phyloP scores from a whole-genome alignment of 2,329 filamentous ascomycete genomes.

The Endoconidiophora laricicola region DNA sequence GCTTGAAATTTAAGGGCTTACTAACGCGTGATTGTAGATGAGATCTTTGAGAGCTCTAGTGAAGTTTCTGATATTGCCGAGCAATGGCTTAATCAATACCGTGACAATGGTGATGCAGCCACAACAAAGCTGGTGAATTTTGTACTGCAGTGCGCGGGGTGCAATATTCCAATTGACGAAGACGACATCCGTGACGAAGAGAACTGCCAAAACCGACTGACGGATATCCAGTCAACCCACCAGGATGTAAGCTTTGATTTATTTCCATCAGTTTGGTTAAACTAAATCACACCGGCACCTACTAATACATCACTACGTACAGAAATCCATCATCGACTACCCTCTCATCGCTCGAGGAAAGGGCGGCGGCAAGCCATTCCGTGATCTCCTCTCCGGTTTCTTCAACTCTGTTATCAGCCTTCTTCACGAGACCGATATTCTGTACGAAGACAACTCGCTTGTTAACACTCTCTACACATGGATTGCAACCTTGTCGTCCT shows the following conservation, averaged over 20 bases:
- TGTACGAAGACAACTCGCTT: slow-evolving; percentile 62
- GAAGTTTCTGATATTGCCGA: slow-evolving; percentile 39
- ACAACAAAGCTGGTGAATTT: slow-evolving; percentile 50
- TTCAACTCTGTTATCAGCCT: slow-evolving; percentile 60
- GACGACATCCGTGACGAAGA: slow-evolving; percentile 84
- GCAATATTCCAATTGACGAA: slow-evolving; percentile 57
- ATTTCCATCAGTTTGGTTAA: background rate
- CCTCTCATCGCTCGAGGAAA: slow-evolving; percentile 74
- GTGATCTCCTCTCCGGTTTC: slow-evolving; percentile 60
- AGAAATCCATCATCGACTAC: slow-evolving; percentile 67
- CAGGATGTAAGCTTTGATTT: slow-evolving; percentile 42
- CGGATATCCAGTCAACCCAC: slow-evolving; percentile 77
- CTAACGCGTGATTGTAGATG: slow-evolving; percentile 26
- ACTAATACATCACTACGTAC: slow-evolving; percentile 23
- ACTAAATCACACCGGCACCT: background rate
- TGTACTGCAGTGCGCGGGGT: slow-evolving; percentile 57
- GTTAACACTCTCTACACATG: slow-evolving; percentile 82
- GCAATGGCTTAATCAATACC: slow-evolving; percentile 43
- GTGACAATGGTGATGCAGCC: slow-evolving; percentile 34
- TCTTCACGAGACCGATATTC: slow-evolving; percentile 62
- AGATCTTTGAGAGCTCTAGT: slow-evolving; percentile 45
- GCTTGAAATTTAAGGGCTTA: background rate
- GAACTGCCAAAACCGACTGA: slow-evolving; percentile 60
- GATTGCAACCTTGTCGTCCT: slow-evolving; percentile 82
- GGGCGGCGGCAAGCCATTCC: slow-evolving; percentile 54